Percentiles rank a stretch among this genome's conserved stretches.
Conservation (phyloP, 2,329 filamentous ascomycete genomes). For the Beauveria australis region DNA sequence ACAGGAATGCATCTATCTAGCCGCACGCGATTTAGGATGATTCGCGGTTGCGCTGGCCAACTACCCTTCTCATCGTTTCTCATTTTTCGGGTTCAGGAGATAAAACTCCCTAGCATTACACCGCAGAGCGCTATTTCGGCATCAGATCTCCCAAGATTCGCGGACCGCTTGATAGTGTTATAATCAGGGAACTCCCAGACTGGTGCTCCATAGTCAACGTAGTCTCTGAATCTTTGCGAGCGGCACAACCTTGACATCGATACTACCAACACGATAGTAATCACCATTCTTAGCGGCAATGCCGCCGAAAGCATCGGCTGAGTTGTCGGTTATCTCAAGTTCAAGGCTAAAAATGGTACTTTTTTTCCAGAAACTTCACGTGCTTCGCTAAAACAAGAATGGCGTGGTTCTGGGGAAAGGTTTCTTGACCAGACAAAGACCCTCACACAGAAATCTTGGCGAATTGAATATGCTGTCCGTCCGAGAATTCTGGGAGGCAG, state of each 20-base stretch:
- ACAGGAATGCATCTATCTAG: no score
- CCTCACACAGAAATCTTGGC: background rate
- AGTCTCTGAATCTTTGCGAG: background rate
- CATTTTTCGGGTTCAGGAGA: background rate
- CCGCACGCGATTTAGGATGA: no score
- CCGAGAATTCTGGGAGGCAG: background rate
- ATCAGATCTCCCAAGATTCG: background rate
- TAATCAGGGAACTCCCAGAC: background rate
- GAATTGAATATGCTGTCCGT: background rate
- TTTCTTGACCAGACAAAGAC: background rate
- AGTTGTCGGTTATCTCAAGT: background rate
- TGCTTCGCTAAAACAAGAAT: background rate
- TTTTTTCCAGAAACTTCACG: background rate
- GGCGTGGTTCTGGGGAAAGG: background rate
- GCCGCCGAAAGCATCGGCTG: background rate
- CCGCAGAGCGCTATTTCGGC: background rate
- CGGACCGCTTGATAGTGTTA: background rate
- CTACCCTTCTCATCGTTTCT: no score
- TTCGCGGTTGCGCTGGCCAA: no score
- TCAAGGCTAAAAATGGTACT: background rate
- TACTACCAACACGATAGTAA: background rate
- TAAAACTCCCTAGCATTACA: background rate
- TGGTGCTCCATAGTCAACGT: background rate
- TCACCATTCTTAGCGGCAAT: background rate
- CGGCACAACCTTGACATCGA: background rate